A percentile compares a stretch with the other conserved stretches of the same genome.
These are phyloP conservation scores for Claviceps citrina DNA, from an alignment of 2,329 filamentous ascomycete species.

Conservation along the genomic window DNA sequence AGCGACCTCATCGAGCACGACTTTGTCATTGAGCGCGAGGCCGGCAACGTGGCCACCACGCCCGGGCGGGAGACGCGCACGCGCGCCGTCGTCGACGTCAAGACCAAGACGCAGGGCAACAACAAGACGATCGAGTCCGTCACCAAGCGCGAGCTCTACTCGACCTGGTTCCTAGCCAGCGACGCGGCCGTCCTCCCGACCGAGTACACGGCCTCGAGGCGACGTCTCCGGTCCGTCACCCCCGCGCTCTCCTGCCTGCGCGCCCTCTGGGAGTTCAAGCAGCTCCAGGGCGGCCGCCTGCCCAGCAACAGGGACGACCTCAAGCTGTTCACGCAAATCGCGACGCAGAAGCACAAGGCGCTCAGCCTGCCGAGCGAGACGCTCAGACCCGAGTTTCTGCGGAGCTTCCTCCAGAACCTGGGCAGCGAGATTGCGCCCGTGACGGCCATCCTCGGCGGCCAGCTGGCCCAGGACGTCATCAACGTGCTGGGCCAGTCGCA, in stretches of 20 bases:
- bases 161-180: constrained; percentile 69
- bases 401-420: constrained; percentile 75
- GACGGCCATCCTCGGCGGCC: constrained; percentile 74
- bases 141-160: constrained; percentile 82
- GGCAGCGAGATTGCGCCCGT: constrained; percentile 74
- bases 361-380: constrained; percentile 55
- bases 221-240: constrained; percentile 61
- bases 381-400: constrained; percentile 55
- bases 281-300: constrained; percentile 35
- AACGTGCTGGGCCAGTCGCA: constrained; percentile 83
- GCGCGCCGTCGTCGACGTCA: constrained; percentile 56
- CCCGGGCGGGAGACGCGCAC: constrained; percentile 58
- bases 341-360: constrained; percentile 62
- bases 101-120: constrained; percentile 49
- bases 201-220: constrained; percentile 51
- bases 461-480: constrained; percentile 90
- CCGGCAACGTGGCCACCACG: constrained; percentile 60
- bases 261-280: constrained; percentile 71
- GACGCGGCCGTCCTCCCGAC: constrained; percentile 56
- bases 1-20: constrained; percentile 82
- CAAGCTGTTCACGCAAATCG: constrained; percentile 59
- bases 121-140: constrained; percentile 65
- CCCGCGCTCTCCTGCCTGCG: constrained; percentile 74
- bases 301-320: constrained; percentile 51
- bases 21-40: constrained; percentile 74